phyloP scores from a whole-genome alignment of 345 rosid genomes.

The Eucalyptus fibrosa region DNA sequence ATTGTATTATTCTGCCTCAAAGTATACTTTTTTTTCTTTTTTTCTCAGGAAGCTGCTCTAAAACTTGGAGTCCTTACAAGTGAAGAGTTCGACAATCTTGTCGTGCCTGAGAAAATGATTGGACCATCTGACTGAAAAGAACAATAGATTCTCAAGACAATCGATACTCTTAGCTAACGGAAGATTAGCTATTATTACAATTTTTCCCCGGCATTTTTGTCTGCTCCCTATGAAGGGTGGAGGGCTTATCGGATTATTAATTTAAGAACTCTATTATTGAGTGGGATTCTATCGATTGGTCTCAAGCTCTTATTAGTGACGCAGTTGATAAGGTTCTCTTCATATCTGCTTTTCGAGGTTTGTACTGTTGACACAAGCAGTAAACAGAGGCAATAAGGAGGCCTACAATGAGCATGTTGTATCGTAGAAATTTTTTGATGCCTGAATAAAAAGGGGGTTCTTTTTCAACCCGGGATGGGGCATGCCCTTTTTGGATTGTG shows the following conservation, averaged over 20 bases:
- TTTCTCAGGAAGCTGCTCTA: conserved; percentile 69
- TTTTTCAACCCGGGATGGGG: neutral
- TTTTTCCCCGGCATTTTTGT: neutral
- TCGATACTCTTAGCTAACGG: neutral
- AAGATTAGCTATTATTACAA: neutral
- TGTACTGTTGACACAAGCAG: neutral
- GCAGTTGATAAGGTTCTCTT: neutral
- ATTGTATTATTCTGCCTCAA: neutral
- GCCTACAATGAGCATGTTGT: neutral
- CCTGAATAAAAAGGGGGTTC: neutral
- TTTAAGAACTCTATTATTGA: neutral
- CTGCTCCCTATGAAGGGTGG: neutral
- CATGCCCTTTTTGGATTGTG: neutral
- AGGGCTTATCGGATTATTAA: neutral
- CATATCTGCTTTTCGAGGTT: neutral
- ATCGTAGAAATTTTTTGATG: neutral
- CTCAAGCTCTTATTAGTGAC: neutral
- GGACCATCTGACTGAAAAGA: conserved; percentile 61
- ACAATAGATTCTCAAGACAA: neutral
- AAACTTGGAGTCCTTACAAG: conserved; percentile 60
- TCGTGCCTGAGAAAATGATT: conserved; percentile 94
- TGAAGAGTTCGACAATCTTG: conserved; percentile 86
- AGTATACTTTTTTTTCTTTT: neutral
- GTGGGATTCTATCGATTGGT: neutral
- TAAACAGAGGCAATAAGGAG: neutral